Percentiles rank a stretch among this genome's conserved stretches.
Evolutionary conservation across 2,329 filamentous ascomycete genomes (phyloP).

Genomic region (Monosporascus sp.): DNA sequence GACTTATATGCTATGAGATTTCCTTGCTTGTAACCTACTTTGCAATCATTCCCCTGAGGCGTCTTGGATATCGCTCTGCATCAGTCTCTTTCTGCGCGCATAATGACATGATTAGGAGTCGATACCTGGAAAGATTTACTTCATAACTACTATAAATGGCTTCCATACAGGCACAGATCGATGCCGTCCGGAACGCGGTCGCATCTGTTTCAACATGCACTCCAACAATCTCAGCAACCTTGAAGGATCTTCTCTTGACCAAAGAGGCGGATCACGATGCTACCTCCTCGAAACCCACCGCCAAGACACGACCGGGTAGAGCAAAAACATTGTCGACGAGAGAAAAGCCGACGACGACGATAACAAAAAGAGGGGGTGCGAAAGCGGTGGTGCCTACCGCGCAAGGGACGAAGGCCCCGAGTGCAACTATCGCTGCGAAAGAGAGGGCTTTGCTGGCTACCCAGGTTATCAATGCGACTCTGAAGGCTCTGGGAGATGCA

Average conservation of each 20-base stretch:
- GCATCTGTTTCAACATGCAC: slow-evolving; percentile 50
- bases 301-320: slow-evolving; percentile 26
- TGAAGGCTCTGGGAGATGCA: slow-evolving; percentile 65
- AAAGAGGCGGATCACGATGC: slow-evolving; percentile 23
- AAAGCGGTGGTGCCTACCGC: slow-evolving; percentile 11
- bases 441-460: slow-evolving; percentile 66
- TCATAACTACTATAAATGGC: slow-evolving; percentile 30
- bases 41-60: neutral
- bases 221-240: slow-evolving; percentile 38
- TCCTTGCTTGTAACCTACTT: slow-evolving; percentile 11
- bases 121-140: slow-evolving; percentile 10
- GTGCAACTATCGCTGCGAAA: slow-evolving; percentile 42
- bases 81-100: slow-evolving; percentile 12
- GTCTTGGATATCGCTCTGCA: slow-evolving; percentile 13
- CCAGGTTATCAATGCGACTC: slow-evolving; percentile 63
- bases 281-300: slow-evolving; percentile 13
- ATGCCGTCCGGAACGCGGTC: slow-evolving; percentile 49
- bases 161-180: slow-evolving; percentile 37
- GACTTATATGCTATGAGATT: slow-evolving; percentile 8
- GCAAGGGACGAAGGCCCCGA: slow-evolving; percentile 24
- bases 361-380: slow-evolving; percentile 2
- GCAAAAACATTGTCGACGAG: slow-evolving; percentile 16
- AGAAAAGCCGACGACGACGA: slow-evolving; percentile 11
- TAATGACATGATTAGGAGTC: slow-evolving; percentile 24
- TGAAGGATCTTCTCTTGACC: slow-evolving; percentile 40